A percentile compares a stretch with the other conserved stretches of the same genome.
Conservation (phyloP, 2,329 filamentous ascomycete genomes). For the Aspergillus quadricinctus region DNA sequence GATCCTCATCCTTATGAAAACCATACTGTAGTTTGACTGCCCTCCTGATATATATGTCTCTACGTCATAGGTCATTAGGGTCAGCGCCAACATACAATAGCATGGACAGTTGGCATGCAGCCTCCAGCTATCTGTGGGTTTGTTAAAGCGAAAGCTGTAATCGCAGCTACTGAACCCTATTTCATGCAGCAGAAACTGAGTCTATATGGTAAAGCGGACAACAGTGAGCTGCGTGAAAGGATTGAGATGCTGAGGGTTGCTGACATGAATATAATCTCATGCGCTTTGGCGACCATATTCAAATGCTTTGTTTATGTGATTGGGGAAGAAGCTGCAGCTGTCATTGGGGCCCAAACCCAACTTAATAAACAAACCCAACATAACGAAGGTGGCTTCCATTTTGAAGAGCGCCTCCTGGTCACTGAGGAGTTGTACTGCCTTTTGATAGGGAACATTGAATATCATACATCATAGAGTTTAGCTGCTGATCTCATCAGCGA, state of each 20-base stretch:
- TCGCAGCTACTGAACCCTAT: constrained; percentile 2
- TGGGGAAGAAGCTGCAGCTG: neutral
- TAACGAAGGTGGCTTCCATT: too few species aligned
- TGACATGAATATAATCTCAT: constrained; percentile 1
- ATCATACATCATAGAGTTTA: neutral
- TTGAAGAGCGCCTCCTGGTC: too few species aligned
- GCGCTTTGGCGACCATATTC: constrained; percentile 2
- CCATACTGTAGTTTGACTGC: neutral
- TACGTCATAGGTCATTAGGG: neutral
- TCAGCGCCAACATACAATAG: neutral
- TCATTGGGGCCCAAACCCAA: neutral
- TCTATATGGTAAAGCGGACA: constrained; percentile 11
- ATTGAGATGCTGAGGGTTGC: constrained; percentile 3
- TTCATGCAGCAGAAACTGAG: constrained; percentile 6
- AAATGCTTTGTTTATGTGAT: constrained; percentile 1
- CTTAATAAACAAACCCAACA: neutral
- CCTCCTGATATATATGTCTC: neutral
- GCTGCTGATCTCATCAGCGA: neutral
- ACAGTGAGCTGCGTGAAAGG: constrained; percentile 7
- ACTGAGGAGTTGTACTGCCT: too few species aligned
- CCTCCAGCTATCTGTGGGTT: neutral
- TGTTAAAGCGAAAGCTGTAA: neutral
- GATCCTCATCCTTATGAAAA: neutral
- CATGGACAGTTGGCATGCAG: too few species aligned
- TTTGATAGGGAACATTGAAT: neutral